Evolutionary conservation across 2,329 filamentous ascomycete genomes (phyloP), one percentile per base, ranked within the genome.

Genomic region (Xylaria sp.): DNA sequence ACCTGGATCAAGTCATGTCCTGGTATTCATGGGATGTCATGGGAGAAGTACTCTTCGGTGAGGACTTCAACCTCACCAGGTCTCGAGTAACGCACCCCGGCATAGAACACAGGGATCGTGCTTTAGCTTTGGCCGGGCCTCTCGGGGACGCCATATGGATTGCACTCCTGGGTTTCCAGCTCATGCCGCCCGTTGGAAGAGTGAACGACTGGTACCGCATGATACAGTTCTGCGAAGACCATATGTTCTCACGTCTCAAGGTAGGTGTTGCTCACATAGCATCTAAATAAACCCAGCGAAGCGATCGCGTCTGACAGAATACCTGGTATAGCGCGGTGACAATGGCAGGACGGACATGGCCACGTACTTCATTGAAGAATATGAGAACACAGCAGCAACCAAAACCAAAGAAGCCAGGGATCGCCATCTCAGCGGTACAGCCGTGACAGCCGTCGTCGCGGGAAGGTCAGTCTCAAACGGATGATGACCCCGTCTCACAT

Each of bases 381-480:
- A 73, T 39, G 41, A 69, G 28, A 71, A 63, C 2, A 64, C 58
- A 5, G 64, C 62, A 3, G 41, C 28, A 7, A 66, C 58, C n/a
- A 70, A 69, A 43, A 56, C 51, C 20, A 46, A 68, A 49, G 36
- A 69, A 55, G 43, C 62, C 2, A 62, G 71, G 20, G 67, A 73
- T 51, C 67, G 71, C 5, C 62, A 71, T 43, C 66, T 73, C 39
- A 49, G 58, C 9, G 72, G 72, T 51, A 72, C 67, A 9, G 68
- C 70, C 18, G 66, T 69, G 28, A 74, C 72, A 33, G 71, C 71
- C 3, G 71, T 74, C n/a, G 69, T 74, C 55, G 72, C 72, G 58
- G 72, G 72, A 62, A 74, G 72, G 72, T 71, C 9, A 51, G 72
- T 71, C 59, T 43, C n/a, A 25, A 60, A n/a, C 2, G 13, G n/a